Conservation (phyloP, 345 rosid species). For the Citropsis articulata region DNA sequence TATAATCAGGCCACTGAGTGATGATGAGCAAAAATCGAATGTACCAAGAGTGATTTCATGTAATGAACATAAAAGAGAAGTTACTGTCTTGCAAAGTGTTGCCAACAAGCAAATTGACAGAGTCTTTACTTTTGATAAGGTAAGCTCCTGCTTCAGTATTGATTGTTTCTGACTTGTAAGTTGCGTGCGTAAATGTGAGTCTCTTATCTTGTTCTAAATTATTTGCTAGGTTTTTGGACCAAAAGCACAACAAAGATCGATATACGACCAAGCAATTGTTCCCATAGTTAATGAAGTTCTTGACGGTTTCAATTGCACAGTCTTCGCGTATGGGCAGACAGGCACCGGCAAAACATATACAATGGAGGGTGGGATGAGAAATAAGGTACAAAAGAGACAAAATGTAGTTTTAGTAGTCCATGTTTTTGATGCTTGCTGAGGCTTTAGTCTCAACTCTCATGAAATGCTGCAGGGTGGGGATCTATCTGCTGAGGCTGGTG, state of each 20-base stretch:
- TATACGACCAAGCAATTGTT: constrained; percentile 79
- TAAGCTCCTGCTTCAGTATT: constrained; percentile 5
- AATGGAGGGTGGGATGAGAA: constrained; percentile 96
- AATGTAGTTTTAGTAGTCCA: not conserved
- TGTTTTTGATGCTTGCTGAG: constrained; percentile 45
- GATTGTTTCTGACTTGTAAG: not conserved
- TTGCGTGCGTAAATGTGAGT: not conserved
- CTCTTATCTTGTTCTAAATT: not conserved
- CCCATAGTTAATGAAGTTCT: constrained; percentile 91
- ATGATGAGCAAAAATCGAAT: constrained; percentile 72
- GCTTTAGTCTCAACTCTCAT: constrained; percentile 23
- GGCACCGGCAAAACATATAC: constrained; percentile 89
- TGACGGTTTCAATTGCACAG: constrained; percentile 92
- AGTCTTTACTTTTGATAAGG: constrained; percentile 85
- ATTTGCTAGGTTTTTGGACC: constrained; percentile 82
- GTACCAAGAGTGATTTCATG: constrained; percentile 62
- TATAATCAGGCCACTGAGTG: constrained; percentile 59
- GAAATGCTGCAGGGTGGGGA: constrained; percentile 63
- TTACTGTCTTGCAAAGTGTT: constrained; percentile 59
- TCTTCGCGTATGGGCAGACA: constrained; percentile 94
- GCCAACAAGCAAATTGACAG: constrained; percentile 84
- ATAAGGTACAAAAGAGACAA: constrained; percentile 46
- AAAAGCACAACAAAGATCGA: constrained; percentile 87
- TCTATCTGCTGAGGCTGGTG: constrained; percentile 87
- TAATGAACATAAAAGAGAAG: constrained; percentile 77